Conservation (phyloP, 257 asterid genomes). For the Forsythia viridissima region DNA sequence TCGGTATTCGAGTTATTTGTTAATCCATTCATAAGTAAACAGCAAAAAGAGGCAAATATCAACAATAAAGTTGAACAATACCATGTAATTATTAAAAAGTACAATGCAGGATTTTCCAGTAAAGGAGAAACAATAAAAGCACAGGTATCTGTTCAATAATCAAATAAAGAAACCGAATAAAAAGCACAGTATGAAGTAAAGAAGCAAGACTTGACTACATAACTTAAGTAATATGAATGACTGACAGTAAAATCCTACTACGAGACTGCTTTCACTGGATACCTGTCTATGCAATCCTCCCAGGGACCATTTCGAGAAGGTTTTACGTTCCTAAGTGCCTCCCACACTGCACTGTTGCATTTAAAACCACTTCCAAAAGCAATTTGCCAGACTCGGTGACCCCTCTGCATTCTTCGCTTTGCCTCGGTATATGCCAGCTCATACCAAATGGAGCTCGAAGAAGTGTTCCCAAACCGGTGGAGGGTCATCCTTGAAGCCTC, state of each 20-base stretch:
- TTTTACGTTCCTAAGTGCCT: conserved; percentile 54
- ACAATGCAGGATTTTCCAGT: not conserved
- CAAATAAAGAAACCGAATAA: not conserved
- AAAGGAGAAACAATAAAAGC: not conserved
- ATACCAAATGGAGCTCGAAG: conserved; percentile 84
- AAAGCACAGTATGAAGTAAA: conserved; percentile 1
- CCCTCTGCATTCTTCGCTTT: conserved; percentile 54
- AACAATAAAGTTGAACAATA: not conserved
- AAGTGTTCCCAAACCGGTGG: conserved; percentile 74
- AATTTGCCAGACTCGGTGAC: conserved; percentile 75
- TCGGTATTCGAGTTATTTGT: no score
- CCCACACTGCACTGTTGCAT: conserved; percentile 76
- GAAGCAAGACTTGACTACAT: not conserved
- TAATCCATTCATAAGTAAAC: no score
- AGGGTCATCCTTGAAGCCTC: conserved; percentile 80
- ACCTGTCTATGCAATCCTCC: conserved; percentile 69
- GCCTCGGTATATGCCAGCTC: conserved; percentile 74
- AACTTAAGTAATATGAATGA: not conserved
- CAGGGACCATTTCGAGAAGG: conserved; percentile 51
- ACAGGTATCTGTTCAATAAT: not conserved
- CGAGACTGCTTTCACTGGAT: conserved; percentile 45
- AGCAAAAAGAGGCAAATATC: not conserved
- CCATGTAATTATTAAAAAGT: not conserved
- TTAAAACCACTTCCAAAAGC: conserved; percentile 81
- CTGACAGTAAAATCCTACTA: conserved; percentile 11